Base-by-base conservation (phyloP, 2,329 filamentous ascomycete species). In the Mollisiaceae sp. region DNA sequence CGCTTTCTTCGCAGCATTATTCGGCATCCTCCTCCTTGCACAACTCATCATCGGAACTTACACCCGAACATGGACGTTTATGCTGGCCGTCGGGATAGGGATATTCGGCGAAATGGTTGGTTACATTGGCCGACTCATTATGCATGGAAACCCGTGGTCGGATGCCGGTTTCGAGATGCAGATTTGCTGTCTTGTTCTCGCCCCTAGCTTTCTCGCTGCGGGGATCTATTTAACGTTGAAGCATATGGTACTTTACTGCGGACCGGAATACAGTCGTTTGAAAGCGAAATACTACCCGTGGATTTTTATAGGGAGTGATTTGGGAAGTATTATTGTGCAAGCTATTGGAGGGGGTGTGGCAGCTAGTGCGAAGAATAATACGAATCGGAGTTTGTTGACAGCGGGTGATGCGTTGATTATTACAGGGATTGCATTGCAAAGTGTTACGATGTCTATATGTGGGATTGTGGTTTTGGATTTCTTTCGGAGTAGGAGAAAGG, bases 221-320 rank as follows among this genome's bases (percentile, higher is more conserved):
- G 82, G 82, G 73, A 83, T 89, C 75, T 89, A 89, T 79, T 81
- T 89, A 43, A 88, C 84, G 4, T 82, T 89, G 68, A 87, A 88
- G 75, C 86, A 88, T 79, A 76, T 86, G 69, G 80, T 82, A 65
- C 77, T 85, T 39, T 76, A 80, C 56, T 78, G 86, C 67, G 80
- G 78, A 75, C 81, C 84, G 9, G 52, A 70, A 43, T 78, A 85
- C 61, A 86, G 84, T n/a, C 82, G 83, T 67, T 65, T 88, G 60
- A 77, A 76, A 4, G 81, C 85, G 60, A 75, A 75, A 6, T 74
- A 79, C 60, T 87, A 86, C 74, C 85, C 85, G n/a, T 83, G 81
- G 76, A 82, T 88, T 65, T 89, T 89, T 76, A 84, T 89, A 67
- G 72, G 77, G 12, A 81, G 82, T 73, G 85, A 88, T 75, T 77